These are phyloP conservation scores for Paramecium pentaurelia DNA, from an alignment of 73 alveolate species.

Conservation along the genomic window DNA sequence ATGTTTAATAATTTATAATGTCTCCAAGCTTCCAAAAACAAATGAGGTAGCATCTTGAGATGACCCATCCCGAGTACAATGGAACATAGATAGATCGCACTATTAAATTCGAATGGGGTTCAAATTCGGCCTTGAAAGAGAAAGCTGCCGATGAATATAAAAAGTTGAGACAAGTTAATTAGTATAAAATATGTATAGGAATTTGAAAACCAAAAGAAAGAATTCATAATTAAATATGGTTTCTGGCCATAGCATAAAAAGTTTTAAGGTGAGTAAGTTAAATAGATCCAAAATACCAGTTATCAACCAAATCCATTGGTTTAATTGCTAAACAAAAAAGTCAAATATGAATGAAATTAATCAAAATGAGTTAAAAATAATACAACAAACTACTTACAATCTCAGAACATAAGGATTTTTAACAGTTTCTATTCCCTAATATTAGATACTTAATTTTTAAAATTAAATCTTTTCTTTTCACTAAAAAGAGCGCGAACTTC, in stretches of 20 bases:
- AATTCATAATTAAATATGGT: not conserved
- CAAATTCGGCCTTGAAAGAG: not conserved
- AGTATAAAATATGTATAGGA: not conserved
- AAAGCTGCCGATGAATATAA: not conserved
- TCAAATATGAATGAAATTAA: not conserved
- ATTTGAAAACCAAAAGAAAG: not conserved
- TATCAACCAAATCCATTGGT: not conserved
- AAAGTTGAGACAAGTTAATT: not conserved
- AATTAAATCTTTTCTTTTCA: not conserved
- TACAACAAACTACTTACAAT: not conserved
- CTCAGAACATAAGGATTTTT: not conserved
- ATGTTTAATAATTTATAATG: not conserved
- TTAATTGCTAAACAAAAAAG: not conserved
- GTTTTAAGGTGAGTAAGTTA: not conserved
- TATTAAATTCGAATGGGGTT: not conserved
- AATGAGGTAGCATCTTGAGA: not conserved
- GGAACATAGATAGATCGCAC: not conserved
- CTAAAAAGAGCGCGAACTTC: not conserved
- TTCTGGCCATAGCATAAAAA: not conserved
- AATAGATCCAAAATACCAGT: not conserved
- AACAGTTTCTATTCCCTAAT: not conserved
- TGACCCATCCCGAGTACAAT: constrained; percentile 8
- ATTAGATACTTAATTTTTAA: not conserved
- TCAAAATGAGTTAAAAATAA: not conserved
- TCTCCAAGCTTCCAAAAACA: not conserved